phyloP scores from a whole-genome alignment of 176 grass and related monocot genomes.

The Musa troglodytarum region DNA sequence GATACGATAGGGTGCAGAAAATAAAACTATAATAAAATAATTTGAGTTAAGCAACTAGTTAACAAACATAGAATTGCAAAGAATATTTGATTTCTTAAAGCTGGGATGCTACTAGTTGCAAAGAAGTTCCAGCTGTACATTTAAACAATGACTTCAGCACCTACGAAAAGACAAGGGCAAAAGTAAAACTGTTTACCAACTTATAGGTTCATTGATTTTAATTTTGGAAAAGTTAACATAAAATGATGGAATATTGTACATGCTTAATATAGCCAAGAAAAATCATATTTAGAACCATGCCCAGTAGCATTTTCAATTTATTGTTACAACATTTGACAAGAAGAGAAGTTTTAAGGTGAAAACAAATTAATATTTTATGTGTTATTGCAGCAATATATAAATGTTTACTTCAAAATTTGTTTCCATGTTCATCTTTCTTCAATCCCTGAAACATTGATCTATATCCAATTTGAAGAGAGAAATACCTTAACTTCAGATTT shows the following conservation, averaged over 20 bases:
- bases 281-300: not conserved
- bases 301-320: too few relatives aligned
- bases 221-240: too few relatives aligned
- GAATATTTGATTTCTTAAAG: not conserved
- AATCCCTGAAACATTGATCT: not conserved
- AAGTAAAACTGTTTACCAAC: not conserved
- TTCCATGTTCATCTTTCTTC: not conserved
- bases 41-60: not conserved
- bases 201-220: not conserved
- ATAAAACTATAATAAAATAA: too few relatives aligned
- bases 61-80: not conserved
- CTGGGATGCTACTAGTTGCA: not conserved
- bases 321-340: too few relatives aligned
- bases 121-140: not conserved
- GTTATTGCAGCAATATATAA: not conserved
- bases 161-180: not conserved
- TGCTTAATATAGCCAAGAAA: not conserved
- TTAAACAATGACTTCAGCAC: not conserved
- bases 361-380: not conserved
- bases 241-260: not conserved
- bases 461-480: not conserved
- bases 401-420: not conserved
- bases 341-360: too few relatives aligned
- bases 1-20: not conserved
- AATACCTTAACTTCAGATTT: slow-evolving; percentile 98